Percentiles rank a stretch among this genome's conserved stretches.
Evolutionary conservation across 768 basidiomycete genomes (phyloP).

Genomic region (Leucosporidium scottii): DNA sequence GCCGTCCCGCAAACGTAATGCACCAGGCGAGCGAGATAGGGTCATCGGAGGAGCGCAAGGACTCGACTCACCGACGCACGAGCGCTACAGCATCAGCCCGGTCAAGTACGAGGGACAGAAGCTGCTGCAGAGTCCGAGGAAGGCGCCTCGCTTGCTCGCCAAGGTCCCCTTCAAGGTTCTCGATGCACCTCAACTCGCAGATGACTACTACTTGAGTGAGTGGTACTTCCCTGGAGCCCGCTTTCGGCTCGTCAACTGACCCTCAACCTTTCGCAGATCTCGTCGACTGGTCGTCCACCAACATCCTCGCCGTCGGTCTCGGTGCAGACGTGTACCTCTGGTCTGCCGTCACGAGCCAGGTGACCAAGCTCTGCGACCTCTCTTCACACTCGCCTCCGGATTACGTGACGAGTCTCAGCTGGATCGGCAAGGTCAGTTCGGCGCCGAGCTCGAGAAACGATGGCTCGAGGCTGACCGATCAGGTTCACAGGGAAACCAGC

Average conservation of each 20-base stretch:
- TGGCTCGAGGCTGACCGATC: background rate
- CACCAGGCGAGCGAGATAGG: constrained; percentile 14
- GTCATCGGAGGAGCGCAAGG: constrained; percentile 65
- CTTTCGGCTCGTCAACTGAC: background rate
- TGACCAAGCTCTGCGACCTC: constrained; percentile 88
- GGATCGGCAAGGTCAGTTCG: constrained; percentile 67
- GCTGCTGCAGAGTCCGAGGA: constrained; percentile 75
- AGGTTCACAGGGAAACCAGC: constrained; percentile 57
- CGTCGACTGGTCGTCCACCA: constrained; percentile 94
- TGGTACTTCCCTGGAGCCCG: constrained; percentile 1
- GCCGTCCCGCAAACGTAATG: constrained; percentile 25
- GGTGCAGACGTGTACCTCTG: constrained; percentile 91
- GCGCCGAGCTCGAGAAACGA: background rate
- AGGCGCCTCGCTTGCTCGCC: constrained; percentile 71
- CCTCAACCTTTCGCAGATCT: constrained; percentile 47
- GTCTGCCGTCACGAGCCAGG: constrained; percentile 87
- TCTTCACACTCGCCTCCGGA: constrained; percentile 47
- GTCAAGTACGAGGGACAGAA: constrained; percentile 73
- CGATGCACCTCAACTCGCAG: constrained; percentile 88
- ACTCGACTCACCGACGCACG: constrained; percentile 77
- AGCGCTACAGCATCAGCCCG: constrained; percentile 83
- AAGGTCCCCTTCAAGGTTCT: constrained; percentile 95
- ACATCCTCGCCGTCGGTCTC: constrained; percentile 87
- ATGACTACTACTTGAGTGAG: constrained; percentile 14
- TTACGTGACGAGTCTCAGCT: constrained; percentile 77